These are phyloP conservation scores for Fusarium tuaranense DNA, from an alignment of 2,329 filamentous ascomycete species.

Conservation along the genomic window DNA sequence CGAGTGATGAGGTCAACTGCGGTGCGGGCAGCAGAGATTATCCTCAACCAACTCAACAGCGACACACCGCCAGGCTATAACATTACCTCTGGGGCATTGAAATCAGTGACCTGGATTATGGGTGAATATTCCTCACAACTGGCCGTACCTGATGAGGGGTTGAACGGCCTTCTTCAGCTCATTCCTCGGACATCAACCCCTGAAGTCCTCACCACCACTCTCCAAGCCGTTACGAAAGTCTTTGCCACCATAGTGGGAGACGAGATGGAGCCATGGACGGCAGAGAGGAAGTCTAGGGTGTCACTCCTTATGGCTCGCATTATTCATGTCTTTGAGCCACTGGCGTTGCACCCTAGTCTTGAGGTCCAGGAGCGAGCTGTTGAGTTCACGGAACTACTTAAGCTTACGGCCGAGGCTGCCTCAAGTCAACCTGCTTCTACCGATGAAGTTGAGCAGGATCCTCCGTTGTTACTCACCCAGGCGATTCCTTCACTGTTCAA, in stretches of 20 bases:
- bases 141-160: slow-evolving; percentile 74
- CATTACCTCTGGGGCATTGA: slow-evolving; percentile 74
- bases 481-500: slow-evolving; percentile 89
- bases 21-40: slow-evolving; percentile 84
- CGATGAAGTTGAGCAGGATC: slow-evolving; percentile 68
- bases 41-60: slow-evolving; percentile 70
- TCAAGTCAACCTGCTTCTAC: slow-evolving; percentile 72
- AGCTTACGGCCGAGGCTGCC: slow-evolving; percentile 85
- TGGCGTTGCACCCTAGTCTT: slow-evolving; percentile 84
- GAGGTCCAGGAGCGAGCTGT: slow-evolving; percentile 96
- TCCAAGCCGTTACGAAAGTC: slow-evolving; percentile 89
- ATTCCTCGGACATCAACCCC: slow-evolving; percentile 68
- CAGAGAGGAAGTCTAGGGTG: slow-evolving; percentile 78
- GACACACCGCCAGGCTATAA: slow-evolving; percentile 66
- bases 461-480: slow-evolving; percentile 87
- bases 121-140: slow-evolving; percentile 88
- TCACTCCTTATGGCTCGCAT: slow-evolving; percentile 85
- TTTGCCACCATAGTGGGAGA: slow-evolving; percentile 79
- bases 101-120: slow-evolving; percentile 84
- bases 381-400: slow-evolving; percentile 90
- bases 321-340: slow-evolving; percentile 82
- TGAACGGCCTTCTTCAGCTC: slow-evolving; percentile 80
- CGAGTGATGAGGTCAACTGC: slow-evolving; percentile 83
- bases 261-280: slow-evolving; percentile 75
- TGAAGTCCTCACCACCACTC: slow-evolving; percentile 78